Conservation (phyloP, 306 rosid species). For the Dalbergia oliveri region DNA sequence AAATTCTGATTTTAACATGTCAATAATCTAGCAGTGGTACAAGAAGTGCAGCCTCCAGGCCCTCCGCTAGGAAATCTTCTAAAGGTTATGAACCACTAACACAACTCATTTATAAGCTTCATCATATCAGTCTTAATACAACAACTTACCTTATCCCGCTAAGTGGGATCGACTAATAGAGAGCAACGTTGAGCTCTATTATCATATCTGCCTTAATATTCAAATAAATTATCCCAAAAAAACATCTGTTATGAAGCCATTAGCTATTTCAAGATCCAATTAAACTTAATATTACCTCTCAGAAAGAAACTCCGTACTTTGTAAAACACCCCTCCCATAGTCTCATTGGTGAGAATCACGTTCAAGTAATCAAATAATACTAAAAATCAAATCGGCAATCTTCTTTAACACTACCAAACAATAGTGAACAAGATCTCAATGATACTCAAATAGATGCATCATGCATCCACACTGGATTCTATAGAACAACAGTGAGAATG, state of each 20-base stretch:
- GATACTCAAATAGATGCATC: constrained; percentile 41
- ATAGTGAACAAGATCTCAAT: constrained; percentile 24
- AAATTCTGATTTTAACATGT: background rate
- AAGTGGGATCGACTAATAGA: too few species aligned
- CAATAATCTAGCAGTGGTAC: background rate
- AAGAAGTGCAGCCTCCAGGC: background rate
- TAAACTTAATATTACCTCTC: background rate
- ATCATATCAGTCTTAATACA: background rate
- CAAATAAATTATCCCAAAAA: background rate
- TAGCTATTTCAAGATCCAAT: background rate
- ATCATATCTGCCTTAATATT: too few species aligned
- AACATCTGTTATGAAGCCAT: background rate
- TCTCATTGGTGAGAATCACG: background rate
- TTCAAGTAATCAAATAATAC: background rate
- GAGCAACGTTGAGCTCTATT: too few species aligned
- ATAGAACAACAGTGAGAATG: constrained; percentile 9
- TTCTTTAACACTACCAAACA: background rate
- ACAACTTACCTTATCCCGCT: too few species aligned
- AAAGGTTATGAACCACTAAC: background rate
- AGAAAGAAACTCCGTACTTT: background rate
- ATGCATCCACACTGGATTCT: constrained; percentile 38
- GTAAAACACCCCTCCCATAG: background rate
- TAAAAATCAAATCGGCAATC: constrained; percentile 1
- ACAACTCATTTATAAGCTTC: background rate
- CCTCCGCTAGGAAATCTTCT: background rate